phyloP scores from a whole-genome alignment of 495 filamentous ascomycete genomes.

The Apodospora peruviana region DNA sequence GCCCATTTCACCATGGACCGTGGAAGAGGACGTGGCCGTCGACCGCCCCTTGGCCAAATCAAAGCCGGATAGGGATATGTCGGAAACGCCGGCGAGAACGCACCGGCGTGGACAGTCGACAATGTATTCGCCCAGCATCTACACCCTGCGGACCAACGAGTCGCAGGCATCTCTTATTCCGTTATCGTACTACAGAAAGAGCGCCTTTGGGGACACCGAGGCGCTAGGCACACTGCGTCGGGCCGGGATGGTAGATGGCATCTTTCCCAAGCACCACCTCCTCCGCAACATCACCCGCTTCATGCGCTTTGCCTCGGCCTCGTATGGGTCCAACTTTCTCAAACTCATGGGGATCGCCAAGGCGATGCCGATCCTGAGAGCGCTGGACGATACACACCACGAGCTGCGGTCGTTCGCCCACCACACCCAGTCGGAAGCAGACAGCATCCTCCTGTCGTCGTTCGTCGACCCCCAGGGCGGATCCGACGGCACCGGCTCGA shows the following conservation, averaged over 20 bases:
- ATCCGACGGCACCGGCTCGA: conserved; percentile 63
- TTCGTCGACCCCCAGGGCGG: conserved; percentile 73
- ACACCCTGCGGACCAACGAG: conserved; percentile 60
- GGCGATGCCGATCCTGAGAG: conserved; percentile 39
- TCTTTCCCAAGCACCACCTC: conserved; percentile 63
- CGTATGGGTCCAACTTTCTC: conserved; percentile 68
- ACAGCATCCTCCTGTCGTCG: conserved; percentile 68
- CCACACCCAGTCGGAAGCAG: conserved; percentile 60
- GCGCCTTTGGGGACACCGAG: conserved; percentile 50
- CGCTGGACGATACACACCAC: conserved; percentile 49
- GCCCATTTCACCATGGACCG: conserved; percentile 7
- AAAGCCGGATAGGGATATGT: conserved; percentile 7
- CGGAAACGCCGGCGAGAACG: conserved; percentile 3
- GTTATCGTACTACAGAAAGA: conserved; percentile 44
- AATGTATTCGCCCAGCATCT: conserved; percentile 55
- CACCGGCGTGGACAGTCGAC: conserved; percentile 35
- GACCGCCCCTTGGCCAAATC: conserved; percentile 1
- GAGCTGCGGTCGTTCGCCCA: conserved; percentile 69
- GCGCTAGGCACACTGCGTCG: conserved; percentile 51
- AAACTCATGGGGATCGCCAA: conserved; percentile 61
- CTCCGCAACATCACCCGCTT: conserved; percentile 68
- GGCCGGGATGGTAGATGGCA: conserved; percentile 53
- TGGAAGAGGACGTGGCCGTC: neutral
- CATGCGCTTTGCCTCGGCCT: conserved; percentile 71
- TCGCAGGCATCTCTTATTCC: conserved; percentile 62